Percentiles rank a stretch among this genome's conserved stretches.
phyloP scores from a whole-genome alignment of 208 protist genomes.

The Wallacemonas rigidus region DNA sequence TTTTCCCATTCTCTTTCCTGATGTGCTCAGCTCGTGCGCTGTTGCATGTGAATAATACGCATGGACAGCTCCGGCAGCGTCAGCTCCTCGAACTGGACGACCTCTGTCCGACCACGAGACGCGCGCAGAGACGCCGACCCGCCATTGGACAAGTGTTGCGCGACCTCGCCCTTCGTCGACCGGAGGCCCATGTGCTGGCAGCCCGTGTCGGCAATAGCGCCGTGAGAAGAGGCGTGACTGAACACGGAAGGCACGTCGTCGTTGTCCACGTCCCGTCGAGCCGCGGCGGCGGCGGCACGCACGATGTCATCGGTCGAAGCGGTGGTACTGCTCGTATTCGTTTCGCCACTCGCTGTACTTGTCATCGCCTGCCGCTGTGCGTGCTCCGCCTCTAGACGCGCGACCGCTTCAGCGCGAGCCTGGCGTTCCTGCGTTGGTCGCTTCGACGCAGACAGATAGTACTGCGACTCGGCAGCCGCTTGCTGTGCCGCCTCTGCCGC shows the following conservation, averaged over 20 bases:
- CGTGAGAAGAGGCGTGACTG: conserved; percentile 75
- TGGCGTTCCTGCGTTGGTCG: neutral
- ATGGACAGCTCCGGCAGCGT: conserved; percentile 55
- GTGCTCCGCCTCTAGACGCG: conserved; percentile 14
- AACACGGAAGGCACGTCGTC: conserved; percentile 62
- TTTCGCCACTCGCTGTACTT: too few species aligned
- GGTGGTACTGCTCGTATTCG: too few species aligned
- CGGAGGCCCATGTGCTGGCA: conserved; percentile 53
- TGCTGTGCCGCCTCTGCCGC: conserved; percentile 19
- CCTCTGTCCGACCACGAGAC: neutral
- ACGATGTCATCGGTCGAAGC: too few species aligned
- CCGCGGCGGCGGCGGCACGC: neutral
- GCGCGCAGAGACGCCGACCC: conserved; percentile 43
- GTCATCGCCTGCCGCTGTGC: neutral
- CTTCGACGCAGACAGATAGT: conserved; percentile 22
- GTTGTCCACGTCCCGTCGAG: conserved; percentile 9
- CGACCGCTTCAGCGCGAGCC: neutral
- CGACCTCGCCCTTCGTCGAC: conserved; percentile 58
- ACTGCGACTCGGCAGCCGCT: conserved; percentile 28
- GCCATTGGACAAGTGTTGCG: conserved; percentile 49
- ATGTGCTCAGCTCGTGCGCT: neutral
- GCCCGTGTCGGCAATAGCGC: conserved; percentile 65
- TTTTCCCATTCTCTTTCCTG: neutral
- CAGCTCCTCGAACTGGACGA: conserved; percentile 25
- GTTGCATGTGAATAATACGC: conserved; percentile 58